These are phyloP conservation scores for Aureoboletus auriporus DNA, from an alignment of 768 basidiomycete genomes.

Conservation along the genomic window DNA sequence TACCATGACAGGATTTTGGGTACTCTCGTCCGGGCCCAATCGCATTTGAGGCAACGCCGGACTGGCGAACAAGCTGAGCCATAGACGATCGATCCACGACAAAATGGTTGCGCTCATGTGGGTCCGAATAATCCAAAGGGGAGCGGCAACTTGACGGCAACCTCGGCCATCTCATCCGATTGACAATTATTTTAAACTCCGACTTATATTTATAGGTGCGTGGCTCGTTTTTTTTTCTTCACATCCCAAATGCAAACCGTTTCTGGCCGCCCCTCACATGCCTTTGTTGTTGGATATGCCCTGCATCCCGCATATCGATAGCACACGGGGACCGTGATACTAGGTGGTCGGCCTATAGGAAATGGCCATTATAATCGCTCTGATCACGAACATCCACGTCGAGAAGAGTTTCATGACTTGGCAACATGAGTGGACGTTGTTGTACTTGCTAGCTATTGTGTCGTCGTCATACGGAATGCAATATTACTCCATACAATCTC, in stretches of 20 bases:
- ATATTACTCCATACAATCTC: too few species aligned
- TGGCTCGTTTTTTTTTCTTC: background rate
- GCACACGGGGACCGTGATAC: slow-evolving; percentile 39
- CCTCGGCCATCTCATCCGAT: too few species aligned
- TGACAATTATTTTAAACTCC: slow-evolving; percentile 21
- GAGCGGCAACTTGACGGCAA: background rate
- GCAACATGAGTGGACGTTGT: slow-evolving; percentile 37
- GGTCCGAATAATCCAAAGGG: background rate
- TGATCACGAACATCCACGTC: slow-evolving; percentile 62
- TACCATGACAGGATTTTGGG: slow-evolving; percentile 68
- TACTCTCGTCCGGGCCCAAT: slow-evolving; percentile 44
- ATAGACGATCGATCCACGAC: slow-evolving; percentile 23
- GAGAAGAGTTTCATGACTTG: slow-evolving; percentile 86
- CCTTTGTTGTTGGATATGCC: slow-evolving; percentile 43
- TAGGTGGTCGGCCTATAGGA: slow-evolving; percentile 45
- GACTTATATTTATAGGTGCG: slow-evolving; percentile 6
- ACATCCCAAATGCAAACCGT: slow-evolving; percentile 23
- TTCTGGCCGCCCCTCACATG: slow-evolving; percentile 43
- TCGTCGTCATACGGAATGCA: too few species aligned
- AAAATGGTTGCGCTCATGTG: slow-evolving; percentile 9
- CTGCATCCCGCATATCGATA: slow-evolving; percentile 55
- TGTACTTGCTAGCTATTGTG: too few species aligned
- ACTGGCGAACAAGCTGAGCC: slow-evolving; percentile 11
- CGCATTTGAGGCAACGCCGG: slow-evolving; percentile 59
- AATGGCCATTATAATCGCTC: slow-evolving; percentile 82